Base-by-base conservation (phyloP, 2,329 filamentous ascomycete species). In the Aphanocladium album region DNA sequence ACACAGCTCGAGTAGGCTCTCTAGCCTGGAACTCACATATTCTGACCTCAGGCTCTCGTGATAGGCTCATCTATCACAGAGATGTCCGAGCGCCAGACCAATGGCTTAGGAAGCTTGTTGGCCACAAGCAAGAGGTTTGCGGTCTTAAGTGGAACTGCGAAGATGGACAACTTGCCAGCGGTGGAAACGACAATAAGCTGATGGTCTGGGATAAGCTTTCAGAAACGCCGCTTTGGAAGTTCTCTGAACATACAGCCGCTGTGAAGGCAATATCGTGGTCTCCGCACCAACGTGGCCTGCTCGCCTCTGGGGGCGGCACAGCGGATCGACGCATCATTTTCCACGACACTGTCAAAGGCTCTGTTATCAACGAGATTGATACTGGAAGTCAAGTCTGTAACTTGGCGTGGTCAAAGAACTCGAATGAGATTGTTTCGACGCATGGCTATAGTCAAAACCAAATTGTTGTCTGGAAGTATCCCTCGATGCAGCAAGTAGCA, bases 341-440 rank as follows among this genome's bases (percentile, higher is more conserved):
- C 75, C 96, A 96, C 85, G 96, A 99, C 72, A 99, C 95, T 0
- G 80, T 90, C 23, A 89, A 89, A n/a, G 92, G 91, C 5, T 83
- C 85, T 0, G 80, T 88, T 57, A 85, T 91, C 70, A 93, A 91
- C 71, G 93, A 96, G 72, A 87, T 98, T 63, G 95, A 99, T 71
- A 99, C 95, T 0, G 95, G 95, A 54, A 96, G 91, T 69, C 95
- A 99, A 74, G 95, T 99, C n/a, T 99, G 95, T 77, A 99, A 99
- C 71, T 81, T 99, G 47, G 90, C 93, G 4, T 99, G 96, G 93
- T 95, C 89, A 19, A 96, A 96, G 71, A 96, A 97, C 74, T 96
- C 91, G 8, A 96, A 97, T 72, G 95, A 99, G 74, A 92, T 99
- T 61, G 93, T 99, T 59, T 93, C 89, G 55, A 99, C 95, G 1